Evolutionary conservation across 176 grass and related monocot species (phyloP), one percentile per base, ranked within the genome.

Genomic region (Hsuehochloa calcarea): DNA sequence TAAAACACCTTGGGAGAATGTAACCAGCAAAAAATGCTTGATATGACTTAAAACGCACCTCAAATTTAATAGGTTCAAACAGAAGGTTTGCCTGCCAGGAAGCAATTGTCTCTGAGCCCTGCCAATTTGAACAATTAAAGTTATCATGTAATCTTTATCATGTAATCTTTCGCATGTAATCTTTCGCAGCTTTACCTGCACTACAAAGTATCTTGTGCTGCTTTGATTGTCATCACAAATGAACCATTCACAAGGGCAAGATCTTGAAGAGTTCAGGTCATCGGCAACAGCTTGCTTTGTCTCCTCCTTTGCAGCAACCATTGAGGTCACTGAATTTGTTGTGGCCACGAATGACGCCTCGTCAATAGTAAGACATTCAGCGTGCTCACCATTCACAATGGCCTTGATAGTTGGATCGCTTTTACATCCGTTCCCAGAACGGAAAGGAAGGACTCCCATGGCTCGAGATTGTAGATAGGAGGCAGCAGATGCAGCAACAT

Each of bases 71-170:
- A 10, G 93, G 96, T 80, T 99, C 96, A 86, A 99, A 99, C 26
- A 99, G 68, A 72, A 99, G 93, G 82, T 99, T 99, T 50, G 93
- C 96, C 85, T 99, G 93, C 96, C 93, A 99, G 63, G 93, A 94
- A 83, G 91, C 78, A 0, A 99, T 83, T 35, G 93, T 62, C 85
- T 96, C 96, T 0, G 96, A 99, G 43, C 96, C 96, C 96, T 99
- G 82, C 51, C 65, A 44, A 74, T 91, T 26, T 44, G 9, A 44
- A 44, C 2, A 80, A 26, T 82, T 35, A 75, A n/a, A n/a, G n/a
- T n/a, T n/a, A n/a, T n/a, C n/a, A n/a, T n/a, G n/a, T n/a, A n/a
- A n/a, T n/a, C n/a, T n/a, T n/a, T n/a, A n/a, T n/a, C n/a, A 72
- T 39, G 38, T 39, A 2, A 8, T 41, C 11, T 12, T 8, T 46